Conservation (phyloP, 805 yeast species). For the Cyberlindnera americana region DNA sequence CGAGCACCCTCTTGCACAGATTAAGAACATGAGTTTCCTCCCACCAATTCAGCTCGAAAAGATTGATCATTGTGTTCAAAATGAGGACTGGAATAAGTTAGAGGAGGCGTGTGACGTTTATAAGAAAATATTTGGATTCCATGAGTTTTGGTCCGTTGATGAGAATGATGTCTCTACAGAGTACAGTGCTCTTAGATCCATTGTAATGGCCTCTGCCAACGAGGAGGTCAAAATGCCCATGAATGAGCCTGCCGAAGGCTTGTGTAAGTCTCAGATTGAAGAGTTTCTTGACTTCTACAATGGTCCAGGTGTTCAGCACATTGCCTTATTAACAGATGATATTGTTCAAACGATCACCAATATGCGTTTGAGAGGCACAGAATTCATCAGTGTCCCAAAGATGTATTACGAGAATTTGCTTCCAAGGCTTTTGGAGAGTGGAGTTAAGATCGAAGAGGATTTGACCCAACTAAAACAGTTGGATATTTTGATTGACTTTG, state of each 20-base stretch:
- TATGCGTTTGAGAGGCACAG: conserved; percentile 60
- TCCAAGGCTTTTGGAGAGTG: conserved; percentile 41
- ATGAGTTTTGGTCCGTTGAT: conserved; percentile 81
- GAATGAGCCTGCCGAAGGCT: conserved; percentile 76
- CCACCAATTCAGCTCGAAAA: conserved; percentile 38
- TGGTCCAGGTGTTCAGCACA: conserved; percentile 85
- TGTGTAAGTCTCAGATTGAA: conserved; percentile 70
- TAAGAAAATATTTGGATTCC: conserved; percentile 64
- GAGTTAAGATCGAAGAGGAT: conserved; percentile 47
- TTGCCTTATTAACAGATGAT: conserved; percentile 64
- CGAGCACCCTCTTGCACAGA: background rate
- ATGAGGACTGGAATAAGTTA: conserved; percentile 69
- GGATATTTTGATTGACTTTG: conserved; percentile 72
- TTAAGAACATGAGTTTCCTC: conserved; percentile 18
- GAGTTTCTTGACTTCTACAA: conserved; percentile 71
- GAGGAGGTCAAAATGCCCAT: conserved; percentile 74
- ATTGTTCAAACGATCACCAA: conserved; percentile 53
- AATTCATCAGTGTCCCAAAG: conserved; percentile 59
- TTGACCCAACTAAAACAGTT: conserved; percentile 45
- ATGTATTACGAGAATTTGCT: conserved; percentile 53
- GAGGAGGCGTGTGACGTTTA: conserved; percentile 55
- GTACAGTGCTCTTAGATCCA: conserved; percentile 64
- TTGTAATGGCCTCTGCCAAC: conserved; percentile 70
- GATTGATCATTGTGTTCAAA: conserved; percentile 82
- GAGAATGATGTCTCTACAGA: conserved; percentile 71